Percentiles rank a stretch among this genome's conserved stretches.
phyloP scores from a whole-genome alignment of 441 rosid species.

The Euphorbia corollata region DNA sequence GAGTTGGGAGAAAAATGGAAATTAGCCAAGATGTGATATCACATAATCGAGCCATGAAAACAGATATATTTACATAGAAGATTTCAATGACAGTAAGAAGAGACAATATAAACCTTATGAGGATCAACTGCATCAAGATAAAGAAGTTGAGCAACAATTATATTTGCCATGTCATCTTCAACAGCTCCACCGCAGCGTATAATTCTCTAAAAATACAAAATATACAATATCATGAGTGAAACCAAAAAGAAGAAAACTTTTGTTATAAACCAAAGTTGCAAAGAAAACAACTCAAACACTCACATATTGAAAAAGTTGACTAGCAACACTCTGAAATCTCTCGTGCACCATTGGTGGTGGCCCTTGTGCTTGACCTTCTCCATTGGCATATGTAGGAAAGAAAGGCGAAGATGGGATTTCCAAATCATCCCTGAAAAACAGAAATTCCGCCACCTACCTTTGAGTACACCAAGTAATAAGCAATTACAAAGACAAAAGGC shows the following conservation, averaged over 20 bases:
- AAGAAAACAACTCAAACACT: constrained; percentile 13
- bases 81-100: neutral
- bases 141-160: constrained; percentile 88
- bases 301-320: constrained; percentile 83
- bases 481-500: neutral
- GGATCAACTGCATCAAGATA: constrained; percentile 96
- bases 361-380: constrained; percentile 56
- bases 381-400: constrained; percentile 55
- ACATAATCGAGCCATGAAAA: neutral
- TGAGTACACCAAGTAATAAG: constrained; percentile 1
- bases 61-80: neutral
- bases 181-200: constrained; percentile 97
- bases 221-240: constrained; percentile 9
- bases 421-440: constrained; percentile 63
- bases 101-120: constrained; percentile 41
- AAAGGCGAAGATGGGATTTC: constrained; percentile 65
- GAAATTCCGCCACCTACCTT: neutral
- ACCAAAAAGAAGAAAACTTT: constrained; percentile 1
- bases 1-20: neutral
- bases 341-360: constrained; percentile 85
- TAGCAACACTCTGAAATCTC: constrained; percentile 75
- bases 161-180: constrained; percentile 96
- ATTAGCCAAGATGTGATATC: neutral
- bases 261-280: neutral
- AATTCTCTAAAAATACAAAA: constrained; percentile 52